Conservation (phyloP, 2,329 filamentous ascomycete genomes). For the Thelonectria blattea region DNA sequence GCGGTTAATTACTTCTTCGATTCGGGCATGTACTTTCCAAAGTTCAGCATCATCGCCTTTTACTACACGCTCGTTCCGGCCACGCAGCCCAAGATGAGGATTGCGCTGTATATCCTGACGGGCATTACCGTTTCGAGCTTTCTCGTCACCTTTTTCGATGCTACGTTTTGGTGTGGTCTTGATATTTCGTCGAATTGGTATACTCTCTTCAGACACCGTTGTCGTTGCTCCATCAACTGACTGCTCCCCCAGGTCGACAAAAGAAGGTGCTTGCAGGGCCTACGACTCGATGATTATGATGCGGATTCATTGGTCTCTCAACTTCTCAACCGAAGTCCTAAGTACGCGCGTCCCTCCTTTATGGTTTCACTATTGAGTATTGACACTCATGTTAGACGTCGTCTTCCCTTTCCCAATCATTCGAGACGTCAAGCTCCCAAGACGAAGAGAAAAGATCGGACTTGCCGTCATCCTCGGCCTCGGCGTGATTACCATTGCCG, state of each 20-base stretch:
- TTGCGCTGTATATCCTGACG: constrained; percentile 23
- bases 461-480: constrained; percentile 28
- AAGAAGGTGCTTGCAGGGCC: constrained; percentile 17
- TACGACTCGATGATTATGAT: constrained; percentile 29
- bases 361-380: too few species aligned
- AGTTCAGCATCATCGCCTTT: constrained; percentile 35
- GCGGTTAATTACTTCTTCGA: constrained; percentile 37
- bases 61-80: constrained; percentile 32
- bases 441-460: constrained; percentile 30
- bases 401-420: constrained; percentile 32
- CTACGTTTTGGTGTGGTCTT: constrained; percentile 35
- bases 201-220: not conserved
- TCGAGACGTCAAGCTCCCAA: constrained; percentile 23
- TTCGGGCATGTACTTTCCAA: constrained; percentile 35
- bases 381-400: constrained; percentile 20
- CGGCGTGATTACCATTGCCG: constrained; percentile 29
- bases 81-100: constrained; percentile 27
- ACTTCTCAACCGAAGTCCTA: constrained; percentile 32
- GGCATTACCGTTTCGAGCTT: constrained; percentile 20
- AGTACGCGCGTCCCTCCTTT: too few species aligned
- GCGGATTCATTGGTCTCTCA: constrained; percentile 32
- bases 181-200: constrained; percentile 34
- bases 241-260: not conserved
- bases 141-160: constrained; percentile 25
- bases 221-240: not conserved